A percentile compares a stretch with the other conserved stretches of the same genome.
Conservation (phyloP, 2,329 filamentous ascomycete genomes). For the Colletotrichum limetticola region DNA sequence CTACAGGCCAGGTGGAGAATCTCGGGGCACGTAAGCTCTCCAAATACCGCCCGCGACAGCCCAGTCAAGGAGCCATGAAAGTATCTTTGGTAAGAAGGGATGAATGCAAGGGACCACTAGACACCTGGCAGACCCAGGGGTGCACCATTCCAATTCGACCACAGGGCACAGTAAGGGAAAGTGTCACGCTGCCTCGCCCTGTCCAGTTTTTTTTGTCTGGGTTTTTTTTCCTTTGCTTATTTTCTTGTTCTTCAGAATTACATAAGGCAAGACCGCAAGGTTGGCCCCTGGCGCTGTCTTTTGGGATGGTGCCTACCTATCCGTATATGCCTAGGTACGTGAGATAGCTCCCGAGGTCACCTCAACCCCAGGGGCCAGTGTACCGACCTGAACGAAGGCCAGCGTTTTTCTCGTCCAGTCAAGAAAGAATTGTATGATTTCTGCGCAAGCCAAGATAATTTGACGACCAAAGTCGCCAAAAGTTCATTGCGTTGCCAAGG, state of each 20-base stretch:
- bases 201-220: too few relatives aligned
- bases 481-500: background rate
- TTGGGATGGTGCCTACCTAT: too few relatives aligned
- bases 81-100: background rate
- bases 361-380: background rate
- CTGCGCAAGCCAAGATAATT: background rate
- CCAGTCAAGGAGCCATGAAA: background rate
- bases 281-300: too few relatives aligned
- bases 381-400: background rate
- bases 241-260: too few relatives aligned
- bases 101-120: conserved; percentile 3
- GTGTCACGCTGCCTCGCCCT: too few relatives aligned
- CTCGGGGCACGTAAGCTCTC: conserved; percentile 4
- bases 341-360: background rate
- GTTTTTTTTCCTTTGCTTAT: too few relatives aligned
- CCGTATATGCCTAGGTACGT: too few relatives aligned
- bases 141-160: background rate
- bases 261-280: too few relatives aligned
- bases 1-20: conserved; percentile 9
- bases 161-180: too few relatives aligned
- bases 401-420: too few relatives aligned
- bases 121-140: background rate
- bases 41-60: background rate
- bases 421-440: background rate
- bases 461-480: background rate